These are phyloP conservation scores for Mycena epipterygia DNA, from an alignment of 768 basidiomycete genomes.

Conservation along the genomic window DNA sequence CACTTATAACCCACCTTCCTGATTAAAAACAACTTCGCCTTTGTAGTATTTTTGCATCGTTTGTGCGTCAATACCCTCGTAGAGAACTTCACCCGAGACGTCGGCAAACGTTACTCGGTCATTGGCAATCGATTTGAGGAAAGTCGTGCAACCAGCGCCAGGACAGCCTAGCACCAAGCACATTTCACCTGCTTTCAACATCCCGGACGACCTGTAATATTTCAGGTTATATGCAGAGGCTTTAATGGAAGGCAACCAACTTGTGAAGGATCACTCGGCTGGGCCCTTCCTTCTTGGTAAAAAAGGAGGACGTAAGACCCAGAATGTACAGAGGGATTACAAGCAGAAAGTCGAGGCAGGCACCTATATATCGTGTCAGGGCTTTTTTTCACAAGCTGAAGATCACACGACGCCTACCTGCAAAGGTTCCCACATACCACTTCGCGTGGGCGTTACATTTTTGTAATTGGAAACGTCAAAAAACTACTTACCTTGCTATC, in stretches of 20 bases:
- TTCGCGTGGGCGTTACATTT: slow-evolving; percentile 38
- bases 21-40: slow-evolving; percentile 86
- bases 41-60: slow-evolving; percentile 85
- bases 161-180: slow-evolving; percentile 88
- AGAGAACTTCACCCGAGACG: slow-evolving; percentile 81
- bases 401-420: slow-evolving; percentile 55
- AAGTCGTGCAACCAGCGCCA: slow-evolving; percentile 88
- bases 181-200: slow-evolving; percentile 88
- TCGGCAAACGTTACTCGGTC: slow-evolving; percentile 73
- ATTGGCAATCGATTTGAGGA: slow-evolving; percentile 88
- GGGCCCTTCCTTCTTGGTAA: slow-evolving; percentile 53
- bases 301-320: slow-evolving; percentile 53
- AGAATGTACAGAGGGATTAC: slow-evolving; percentile 64
- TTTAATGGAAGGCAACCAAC: slow-evolving; percentile 46
- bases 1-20: slow-evolving; percentile 64
- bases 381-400: background rate
- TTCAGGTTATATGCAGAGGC: background rate
- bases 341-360: slow-evolving; percentile 64
- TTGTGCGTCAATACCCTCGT: slow-evolving; percentile 81
- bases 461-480: background rate
- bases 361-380: background rate
- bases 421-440: slow-evolving; percentile 74
- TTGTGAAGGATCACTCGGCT: slow-evolving; percentile 73
- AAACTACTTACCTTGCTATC: slow-evolving; percentile 64
- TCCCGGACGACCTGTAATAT: slow-evolving; percentile 67